Conservation (phyloP, 192 early-diverging fungal species). For the Coemansia asiatica region DNA sequence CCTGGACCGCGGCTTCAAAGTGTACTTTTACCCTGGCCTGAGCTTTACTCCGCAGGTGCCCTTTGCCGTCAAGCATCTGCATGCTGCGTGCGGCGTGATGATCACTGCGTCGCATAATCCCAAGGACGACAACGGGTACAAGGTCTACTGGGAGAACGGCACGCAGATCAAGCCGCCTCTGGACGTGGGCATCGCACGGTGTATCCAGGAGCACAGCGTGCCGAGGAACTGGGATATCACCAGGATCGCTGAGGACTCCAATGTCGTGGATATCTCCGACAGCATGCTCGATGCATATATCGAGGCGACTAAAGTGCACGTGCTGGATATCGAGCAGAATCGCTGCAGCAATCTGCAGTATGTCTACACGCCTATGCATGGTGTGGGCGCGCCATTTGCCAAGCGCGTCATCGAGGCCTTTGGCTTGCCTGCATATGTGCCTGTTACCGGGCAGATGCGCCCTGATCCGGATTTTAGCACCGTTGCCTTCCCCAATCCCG, state of each 20-base stretch:
- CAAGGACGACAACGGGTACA: constrained; percentile 91
- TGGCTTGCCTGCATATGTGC: constrained; percentile 65
- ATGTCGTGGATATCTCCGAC: constrained; percentile 60
- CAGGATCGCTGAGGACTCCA: constrained; percentile 56
- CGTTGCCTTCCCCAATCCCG: constrained; percentile 81
- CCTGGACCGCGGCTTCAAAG: constrained; percentile 71
- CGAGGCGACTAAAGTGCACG: constrained; percentile 53
- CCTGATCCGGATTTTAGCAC: constrained; percentile 94
- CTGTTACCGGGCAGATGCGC: constrained; percentile 64
- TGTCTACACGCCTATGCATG: constrained; percentile 95
- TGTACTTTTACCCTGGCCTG: constrained; percentile 70
- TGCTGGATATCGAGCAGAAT: constrained; percentile 15
- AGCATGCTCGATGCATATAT: constrained; percentile 73
- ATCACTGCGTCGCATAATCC: constrained; percentile 96
- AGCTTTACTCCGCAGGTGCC: constrained; percentile 86
- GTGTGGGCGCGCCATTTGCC: constrained; percentile 82
- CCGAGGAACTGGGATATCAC: constrained; percentile 63
- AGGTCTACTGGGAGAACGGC: constrained; percentile 86
- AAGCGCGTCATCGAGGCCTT: constrained; percentile 67
- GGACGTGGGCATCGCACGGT: constrained; percentile 75
- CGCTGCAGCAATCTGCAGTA: constrained; percentile 45
- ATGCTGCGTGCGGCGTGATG: constrained; percentile 87
- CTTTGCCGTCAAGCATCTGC: constrained; percentile 75
- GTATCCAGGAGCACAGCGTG: constrained; percentile 73
- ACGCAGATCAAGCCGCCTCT: constrained; percentile 90